Evolutionary conservation across 768 basidiomycete species (phyloP), one percentile per base, ranked within the genome.

Genomic region (Tricholomella constricta): DNA sequence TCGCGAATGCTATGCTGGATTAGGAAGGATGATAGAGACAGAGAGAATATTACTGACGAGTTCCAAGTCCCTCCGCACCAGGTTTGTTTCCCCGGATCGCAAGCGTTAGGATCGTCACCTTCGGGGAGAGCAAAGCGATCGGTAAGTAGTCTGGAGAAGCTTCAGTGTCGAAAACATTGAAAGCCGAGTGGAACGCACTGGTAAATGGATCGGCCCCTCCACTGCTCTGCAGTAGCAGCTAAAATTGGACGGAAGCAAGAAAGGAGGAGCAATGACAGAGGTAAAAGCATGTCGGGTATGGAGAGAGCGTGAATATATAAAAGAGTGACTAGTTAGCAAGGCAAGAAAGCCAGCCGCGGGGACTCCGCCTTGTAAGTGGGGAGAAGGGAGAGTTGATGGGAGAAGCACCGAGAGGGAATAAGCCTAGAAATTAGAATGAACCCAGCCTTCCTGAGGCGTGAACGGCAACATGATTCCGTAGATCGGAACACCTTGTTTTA

Each of bases 31-130:
- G n/a, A 31, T 37, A 25, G 34, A 17, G 19, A 19, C 25, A 27
- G 4, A 15, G 45, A 29, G 12, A 23, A 27, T 19, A 26, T 9
- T 32, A 66, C 77, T 55, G 36, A 78, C 78, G 82, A 76, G 47
- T 80, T 83, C 88, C 89, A 93, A n/a, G 85, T 90, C 5, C 91
- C 90, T n/a, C 91, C 91, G 55, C 91, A 94, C 77, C 83, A 91
- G 1, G 85, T 86, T 63, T 83, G 86, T 19, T 75, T 64, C 23
- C 67, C 73, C 4, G 82, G 78, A 60, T 87, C 75, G 64, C 89
- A 91, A 45, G 74, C 63, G 52, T 70, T 78, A 29, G 70, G 67
- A 63, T 78, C 72, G 1, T 81, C 72, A n/a, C 79, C 80, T 0
- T 72, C 62, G 8, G 85, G 81, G 10, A 89, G 77, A 15, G 90